Conservation (phyloP, 2,329 filamentous ascomycete genomes). For the Aspergillus sp. region DNA sequence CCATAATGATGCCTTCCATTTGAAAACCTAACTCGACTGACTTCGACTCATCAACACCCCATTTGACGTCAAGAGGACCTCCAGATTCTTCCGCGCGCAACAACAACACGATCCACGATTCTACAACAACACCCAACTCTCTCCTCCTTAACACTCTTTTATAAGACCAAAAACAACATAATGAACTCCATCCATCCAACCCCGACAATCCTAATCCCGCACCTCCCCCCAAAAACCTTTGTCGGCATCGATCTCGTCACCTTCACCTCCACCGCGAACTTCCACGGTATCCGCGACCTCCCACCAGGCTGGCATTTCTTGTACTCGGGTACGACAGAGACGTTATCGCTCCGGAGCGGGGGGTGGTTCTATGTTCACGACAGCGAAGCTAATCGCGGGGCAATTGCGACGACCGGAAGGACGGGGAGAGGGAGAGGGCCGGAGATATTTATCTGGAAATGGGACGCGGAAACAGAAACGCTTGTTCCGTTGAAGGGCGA, state of each 20-base stretch:
- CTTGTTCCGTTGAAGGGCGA: slow-evolving; percentile 26
- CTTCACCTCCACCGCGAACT: slow-evolving; percentile 56
- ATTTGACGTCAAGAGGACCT: not conserved
- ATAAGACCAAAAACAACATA: not conserved
- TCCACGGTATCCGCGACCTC: slow-evolving; percentile 55
- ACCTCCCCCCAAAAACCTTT: slow-evolving; percentile 41
- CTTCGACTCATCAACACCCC: not conserved
- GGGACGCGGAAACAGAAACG: slow-evolving; percentile 38
- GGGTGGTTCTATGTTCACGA: slow-evolving; percentile 53
- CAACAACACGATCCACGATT: not conserved
- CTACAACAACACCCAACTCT: not conserved
- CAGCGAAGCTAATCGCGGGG: slow-evolving; percentile 8
- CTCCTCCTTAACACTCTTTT: not conserved
- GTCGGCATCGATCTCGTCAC: slow-evolving; percentile 51
- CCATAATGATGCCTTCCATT: too few relatives aligned
- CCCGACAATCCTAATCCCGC: slow-evolving; percentile 38
- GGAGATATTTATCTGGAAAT: slow-evolving; percentile 50
- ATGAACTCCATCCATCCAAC: slow-evolving; percentile 15
- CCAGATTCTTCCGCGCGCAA: not conserved
- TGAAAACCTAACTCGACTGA: too few relatives aligned
- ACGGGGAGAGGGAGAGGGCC: slow-evolving; percentile 24
- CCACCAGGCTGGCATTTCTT: slow-evolving; percentile 55
- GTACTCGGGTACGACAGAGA: slow-evolving; percentile 53
- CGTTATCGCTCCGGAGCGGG: slow-evolving; percentile 55
- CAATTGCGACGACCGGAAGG: slow-evolving; percentile 10